Base-by-base conservation (phyloP, 305 asterid species). In the Rubia occidens region DNA sequence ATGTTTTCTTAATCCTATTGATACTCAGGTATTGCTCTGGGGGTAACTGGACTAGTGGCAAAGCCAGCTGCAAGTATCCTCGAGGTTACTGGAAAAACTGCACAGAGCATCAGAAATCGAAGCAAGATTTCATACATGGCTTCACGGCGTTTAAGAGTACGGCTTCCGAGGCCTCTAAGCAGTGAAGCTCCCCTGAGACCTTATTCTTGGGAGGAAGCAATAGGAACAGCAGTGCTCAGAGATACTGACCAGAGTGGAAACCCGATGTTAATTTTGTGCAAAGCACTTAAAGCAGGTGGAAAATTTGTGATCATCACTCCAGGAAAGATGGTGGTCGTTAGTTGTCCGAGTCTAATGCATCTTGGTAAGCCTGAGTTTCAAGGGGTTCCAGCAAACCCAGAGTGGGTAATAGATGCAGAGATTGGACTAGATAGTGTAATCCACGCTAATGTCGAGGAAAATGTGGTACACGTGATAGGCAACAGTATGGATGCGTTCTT, bases 1-100 rank as follows among this genome's bases (percentile, higher is more conserved):
- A 4, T 14, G 2, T n/a, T 8, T 58, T 63, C 66, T 71, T 59
- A 59, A 65, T 67, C 71, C 71, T 74, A 53, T 53, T n/a, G 3
- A 6, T 53, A 10, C 58, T 49, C 85, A 91, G 97, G 99, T 77
- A 83, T 94, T 76, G 99, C 96, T 47, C 79, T 94, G 44, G 99
- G 99, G 60, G 92, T 94, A 76, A 88, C 99, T 0, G 97, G 96
- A 39, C 91, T 94, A 24, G 93, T 94, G 71, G 96, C 99, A 69
- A 88, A 89, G 72, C 99, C 99, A 40, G 95, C 99, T 32, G 99
- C 99, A 37, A 94, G 99, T 78, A 87, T 94, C 75, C 96, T 94
- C 40, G 96, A 94, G 85, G 96, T 90, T 74, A 91, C 99, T 0
- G 99, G 96, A 37, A 94, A 87, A 90, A 87, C 97, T 54, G 99